phyloP scores from a whole-genome alignment of 495 filamentous ascomycete genomes.

The Parmelia sp. region DNA sequence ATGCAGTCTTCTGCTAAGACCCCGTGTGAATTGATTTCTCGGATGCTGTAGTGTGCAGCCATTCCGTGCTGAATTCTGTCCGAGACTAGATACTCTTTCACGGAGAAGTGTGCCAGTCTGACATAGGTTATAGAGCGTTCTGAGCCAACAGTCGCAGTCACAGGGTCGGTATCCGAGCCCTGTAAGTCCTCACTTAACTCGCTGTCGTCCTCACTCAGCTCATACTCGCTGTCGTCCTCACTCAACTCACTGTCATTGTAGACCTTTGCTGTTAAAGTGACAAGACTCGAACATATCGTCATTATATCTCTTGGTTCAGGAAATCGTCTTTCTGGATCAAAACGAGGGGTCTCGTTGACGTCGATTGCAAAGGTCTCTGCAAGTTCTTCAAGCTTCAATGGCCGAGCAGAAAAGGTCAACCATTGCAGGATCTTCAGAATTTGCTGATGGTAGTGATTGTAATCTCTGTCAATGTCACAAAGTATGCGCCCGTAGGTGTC shows the following conservation, averaged over 20 bases:
- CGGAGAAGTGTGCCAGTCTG: constrained; percentile 8
- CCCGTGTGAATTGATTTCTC: neutral
- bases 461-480: constrained; percentile 24
- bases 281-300: constrained; percentile 22
- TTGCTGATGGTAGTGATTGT: constrained; percentile 4
- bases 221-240: no score
- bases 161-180: neutral
- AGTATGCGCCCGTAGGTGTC: constrained; percentile 37
- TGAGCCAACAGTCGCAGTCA: neutral
- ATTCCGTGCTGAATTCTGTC: neutral
- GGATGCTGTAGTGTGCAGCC: neutral
- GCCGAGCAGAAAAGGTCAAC: constrained; percentile 28
- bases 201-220: neutral
- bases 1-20: neutral
- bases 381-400: constrained; percentile 27
- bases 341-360: neutral
- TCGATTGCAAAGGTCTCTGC: constrained; percentile 26
- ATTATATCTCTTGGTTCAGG: constrained; percentile 15
- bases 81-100: constrained; percentile 7
- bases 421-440: constrained; percentile 32
- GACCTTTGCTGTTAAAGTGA: neutral
- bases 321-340: constrained; percentile 18
- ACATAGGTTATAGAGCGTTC: neutral
- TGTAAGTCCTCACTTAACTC: neutral
- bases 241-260: neutral